Evolutionary conservation across 2,329 filamentous ascomycete species (phyloP).

Genomic region (Xylariaceae sp.): DNA sequence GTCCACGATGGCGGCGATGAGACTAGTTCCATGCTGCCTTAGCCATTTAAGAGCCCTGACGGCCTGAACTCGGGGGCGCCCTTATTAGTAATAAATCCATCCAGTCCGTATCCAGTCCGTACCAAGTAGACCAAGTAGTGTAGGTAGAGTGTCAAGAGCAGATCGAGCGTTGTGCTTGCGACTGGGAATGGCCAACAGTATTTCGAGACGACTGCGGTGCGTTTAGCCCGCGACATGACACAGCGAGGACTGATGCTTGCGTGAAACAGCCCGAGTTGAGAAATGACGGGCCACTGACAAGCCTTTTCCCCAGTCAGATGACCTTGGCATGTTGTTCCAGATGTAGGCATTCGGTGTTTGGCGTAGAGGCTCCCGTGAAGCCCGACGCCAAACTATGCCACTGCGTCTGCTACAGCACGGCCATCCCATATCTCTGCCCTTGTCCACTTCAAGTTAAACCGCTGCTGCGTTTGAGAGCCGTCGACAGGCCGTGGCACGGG

Average conservation of each 20-base stretch:
- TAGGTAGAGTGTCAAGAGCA: no score
- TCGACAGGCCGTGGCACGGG: no score
- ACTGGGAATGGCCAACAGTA: conserved; percentile 6
- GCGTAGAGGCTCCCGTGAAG: conserved; percentile 12
- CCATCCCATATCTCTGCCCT: neutral
- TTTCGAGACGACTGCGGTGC: conserved; percentile 26
- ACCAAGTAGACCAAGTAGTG: no score
- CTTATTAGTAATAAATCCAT: conserved; percentile 21
- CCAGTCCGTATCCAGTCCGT: no score
- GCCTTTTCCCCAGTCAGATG: conserved; percentile 17
- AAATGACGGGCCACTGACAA: conserved; percentile 1
- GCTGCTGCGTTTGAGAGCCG: no score
- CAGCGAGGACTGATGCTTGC: conserved; percentile 20
- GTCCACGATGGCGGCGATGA: conserved; percentile 25
- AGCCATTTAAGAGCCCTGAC: conserved; percentile 18
- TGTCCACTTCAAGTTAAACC: neutral
- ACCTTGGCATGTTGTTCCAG: conserved; percentile 4
- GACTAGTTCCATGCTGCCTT: conserved; percentile 15
- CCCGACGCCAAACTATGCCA: neutral
- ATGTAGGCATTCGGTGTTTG: conserved; percentile 8
- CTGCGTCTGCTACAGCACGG: no score
- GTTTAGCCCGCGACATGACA: conserved; percentile 7
- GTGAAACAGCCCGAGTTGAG: neutral
- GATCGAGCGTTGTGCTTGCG: conserved; percentile 9
- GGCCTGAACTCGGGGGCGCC: conserved; percentile 14